Evolutionary conservation across 371 early-diverging fungal genomes (phyloP).

Genomic region (Mucor sp.): DNA sequence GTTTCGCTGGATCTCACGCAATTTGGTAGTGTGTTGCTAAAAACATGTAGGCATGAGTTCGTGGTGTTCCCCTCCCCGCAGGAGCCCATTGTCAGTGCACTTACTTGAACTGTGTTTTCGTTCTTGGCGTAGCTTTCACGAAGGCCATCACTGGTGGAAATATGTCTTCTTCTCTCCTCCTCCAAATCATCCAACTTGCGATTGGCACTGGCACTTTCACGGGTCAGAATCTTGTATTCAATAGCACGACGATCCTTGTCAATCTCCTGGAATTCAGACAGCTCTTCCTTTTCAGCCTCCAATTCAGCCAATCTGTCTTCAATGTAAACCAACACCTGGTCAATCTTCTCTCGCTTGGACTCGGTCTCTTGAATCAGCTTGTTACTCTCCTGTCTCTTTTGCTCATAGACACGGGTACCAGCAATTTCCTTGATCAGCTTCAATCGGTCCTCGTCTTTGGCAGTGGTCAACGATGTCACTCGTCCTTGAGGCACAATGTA

Average conservation of each 20-base stretch:
- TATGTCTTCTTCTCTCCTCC: constrained; percentile 50
- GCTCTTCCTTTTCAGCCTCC: constrained; percentile 93
- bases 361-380: constrained; percentile 95
- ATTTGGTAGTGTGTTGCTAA: constrained; percentile 13
- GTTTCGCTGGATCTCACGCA: constrained; percentile 47
- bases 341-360: constrained; percentile 87
- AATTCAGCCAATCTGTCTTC: constrained; percentile 89
- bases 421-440: constrained; percentile 97
- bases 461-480: constrained; percentile 92
- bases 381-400: constrained; percentile 86
- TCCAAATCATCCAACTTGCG: constrained; percentile 76
- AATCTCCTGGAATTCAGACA: constrained; percentile 82
- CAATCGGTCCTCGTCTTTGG: constrained; percentile 91
- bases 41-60: neutral
- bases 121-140: constrained; percentile 39
- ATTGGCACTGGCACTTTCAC: constrained; percentile 83
- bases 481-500: constrained; percentile 99
- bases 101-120: constrained; percentile 42
- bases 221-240: constrained; percentile 90
- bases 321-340: constrained; percentile 85
- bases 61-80: too few species aligned
- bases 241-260: constrained; percentile 88
- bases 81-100: neutral
- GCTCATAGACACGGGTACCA: constrained; percentile 98
- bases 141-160: constrained; percentile 42